phyloP scores from a whole-genome alignment of 2,329 filamentous ascomycete genomes.

The Cytospora mali region DNA sequence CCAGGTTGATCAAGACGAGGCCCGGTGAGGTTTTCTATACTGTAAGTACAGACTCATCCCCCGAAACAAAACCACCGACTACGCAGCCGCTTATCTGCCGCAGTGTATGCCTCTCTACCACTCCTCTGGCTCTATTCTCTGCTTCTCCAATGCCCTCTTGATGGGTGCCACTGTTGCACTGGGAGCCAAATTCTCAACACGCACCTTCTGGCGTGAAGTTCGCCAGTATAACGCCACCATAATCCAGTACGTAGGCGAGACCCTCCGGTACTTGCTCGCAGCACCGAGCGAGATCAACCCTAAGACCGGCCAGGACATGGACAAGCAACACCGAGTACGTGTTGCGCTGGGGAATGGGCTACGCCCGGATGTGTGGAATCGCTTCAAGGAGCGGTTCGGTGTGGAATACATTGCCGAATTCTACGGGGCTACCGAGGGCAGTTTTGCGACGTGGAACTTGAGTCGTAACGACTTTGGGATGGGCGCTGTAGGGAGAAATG shows the following conservation, averaged over 20 bases:
- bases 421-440: conserved; percentile 77
- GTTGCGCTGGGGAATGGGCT: conserved; percentile 83
- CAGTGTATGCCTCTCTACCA: conserved; percentile 90
- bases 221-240: conserved; percentile 71
- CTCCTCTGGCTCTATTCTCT: conserved; percentile 73
- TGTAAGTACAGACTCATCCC: conserved; percentile 49
- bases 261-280: conserved; percentile 77
- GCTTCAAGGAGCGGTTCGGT: conserved; percentile 79
- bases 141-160: conserved; percentile 62
- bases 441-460: conserved; percentile 70
- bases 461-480: conserved; percentile 71
- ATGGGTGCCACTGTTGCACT: conserved; percentile 69
- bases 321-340: conserved; percentile 72
- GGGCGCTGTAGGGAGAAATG: conserved; percentile 79
- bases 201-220: conserved; percentile 76
- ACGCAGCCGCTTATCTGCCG: conserved; percentile 17
- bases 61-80: conserved; percentile 14
- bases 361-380: conserved; percentile 82
- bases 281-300: conserved; percentile 65
- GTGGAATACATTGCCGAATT: conserved; percentile 77
- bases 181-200: conserved; percentile 77
- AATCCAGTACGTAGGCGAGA: conserved; percentile 89
- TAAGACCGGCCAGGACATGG: conserved; percentile 66
- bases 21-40: conserved; percentile 74
- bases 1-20: conserved; percentile 59